Evolutionary conservation across 2,329 filamentous ascomycete genomes (phyloP), one percentile per base, ranked within the genome.

Genomic region (Aureobasidium sp.): DNA sequence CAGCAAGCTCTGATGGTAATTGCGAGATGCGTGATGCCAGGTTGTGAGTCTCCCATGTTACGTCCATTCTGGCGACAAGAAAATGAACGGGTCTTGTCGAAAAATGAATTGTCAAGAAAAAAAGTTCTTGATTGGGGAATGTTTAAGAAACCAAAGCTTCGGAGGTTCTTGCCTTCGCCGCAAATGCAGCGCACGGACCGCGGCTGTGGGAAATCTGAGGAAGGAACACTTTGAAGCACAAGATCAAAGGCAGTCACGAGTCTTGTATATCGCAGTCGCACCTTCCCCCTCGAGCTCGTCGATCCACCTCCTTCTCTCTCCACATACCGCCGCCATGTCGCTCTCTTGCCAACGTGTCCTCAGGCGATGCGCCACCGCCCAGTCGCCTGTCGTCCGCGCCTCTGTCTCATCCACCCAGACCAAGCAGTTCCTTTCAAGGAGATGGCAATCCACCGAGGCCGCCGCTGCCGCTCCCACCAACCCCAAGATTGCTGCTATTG

Each of bases 401-500:
- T 57, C 51, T 27, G 26, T 52, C 32, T 51, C 64, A 37, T 41
- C 53, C 59, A 37, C 36, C 62, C 62, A 62, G 42, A 61, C 20
- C 47, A 50, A 44, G 20, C 46, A 50, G 10, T 27, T 47, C 34
- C 50, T 61, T 27, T 37, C 55, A 73, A 86, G 89, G 79, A 86
- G 94, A 84, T 92, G 90, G 88, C 89, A 94, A 78, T 93, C 91
- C 66, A 92, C 91, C 70, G 89, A 92, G 70, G 86, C 82, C 62
- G 73, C 74, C 39, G 64, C 69, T 47, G 80, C 75, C 52, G 64
- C 69, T 47, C 62, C 69, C 29, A 61, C 77, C 80, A 96, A 90
- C 79, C 91, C 94, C 66, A 99, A 99, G 84, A 96, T 99, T 71
- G 78, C 87, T 70, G 85, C 84, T 64, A 99, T 99, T 73, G 94